phyloP scores from a whole-genome alignment of 176 grass and related monocot species.

The Cenchrus fungigraminus region DNA sequence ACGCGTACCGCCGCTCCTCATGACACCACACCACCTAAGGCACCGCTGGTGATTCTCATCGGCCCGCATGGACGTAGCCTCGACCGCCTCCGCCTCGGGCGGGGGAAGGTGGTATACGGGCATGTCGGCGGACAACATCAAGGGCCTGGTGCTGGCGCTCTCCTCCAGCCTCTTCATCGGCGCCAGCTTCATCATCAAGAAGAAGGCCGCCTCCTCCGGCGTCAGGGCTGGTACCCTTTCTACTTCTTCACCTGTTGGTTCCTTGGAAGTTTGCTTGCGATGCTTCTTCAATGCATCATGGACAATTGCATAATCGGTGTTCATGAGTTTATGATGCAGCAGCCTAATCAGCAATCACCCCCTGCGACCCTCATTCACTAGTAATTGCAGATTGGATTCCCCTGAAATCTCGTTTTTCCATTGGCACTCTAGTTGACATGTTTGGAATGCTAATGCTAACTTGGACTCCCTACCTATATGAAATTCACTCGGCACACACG shows the following conservation, averaged over 20 bases:
- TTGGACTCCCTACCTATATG: neutral
- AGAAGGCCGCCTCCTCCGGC: slow-evolving; percentile 75
- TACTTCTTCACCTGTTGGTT: neutral
- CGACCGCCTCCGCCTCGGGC: slow-evolving; percentile 3
- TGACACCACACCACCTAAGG: slow-evolving; percentile 28
- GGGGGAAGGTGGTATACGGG: slow-evolving; percentile 65
- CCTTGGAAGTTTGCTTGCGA: neutral
- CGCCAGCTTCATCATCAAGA: slow-evolving; percentile 99
- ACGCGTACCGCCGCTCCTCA: neutral
- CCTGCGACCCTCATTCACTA: neutral
- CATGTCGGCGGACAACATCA: slow-evolving; percentile 82
- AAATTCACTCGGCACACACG: neutral
- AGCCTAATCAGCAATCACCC: neutral
- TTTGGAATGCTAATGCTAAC: neutral
- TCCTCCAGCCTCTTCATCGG: slow-evolving; percentile 98
- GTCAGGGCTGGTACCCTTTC: slow-evolving; percentile 61
- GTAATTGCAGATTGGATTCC: neutral
- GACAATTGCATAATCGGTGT: neutral
- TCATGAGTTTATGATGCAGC: neutral
- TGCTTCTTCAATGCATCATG: neutral
- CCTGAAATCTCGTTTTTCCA: neutral
- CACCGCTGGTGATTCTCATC: neutral
- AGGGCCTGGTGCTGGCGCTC: slow-evolving; percentile 70
- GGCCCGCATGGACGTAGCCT: slow-evolving; percentile 17
- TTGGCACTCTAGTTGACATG: neutral